phyloP scores from a whole-genome alignment of 345 rosid genomes.

The Hibiscus syriacus region DNA sequence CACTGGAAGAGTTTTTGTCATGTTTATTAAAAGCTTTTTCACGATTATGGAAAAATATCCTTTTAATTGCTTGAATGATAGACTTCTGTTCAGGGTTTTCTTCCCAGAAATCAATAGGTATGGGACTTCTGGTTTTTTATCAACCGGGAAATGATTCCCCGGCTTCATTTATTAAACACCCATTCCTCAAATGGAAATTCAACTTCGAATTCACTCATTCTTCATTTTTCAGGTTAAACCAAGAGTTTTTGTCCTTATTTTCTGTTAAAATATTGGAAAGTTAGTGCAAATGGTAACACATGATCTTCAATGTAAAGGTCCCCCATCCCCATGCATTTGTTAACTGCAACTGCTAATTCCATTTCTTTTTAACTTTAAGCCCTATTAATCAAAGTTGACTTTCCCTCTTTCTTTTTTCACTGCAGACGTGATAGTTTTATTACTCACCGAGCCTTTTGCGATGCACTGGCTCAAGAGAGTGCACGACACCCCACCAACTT shows the following conservation, averaged over 20 bases:
- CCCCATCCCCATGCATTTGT: background rate
- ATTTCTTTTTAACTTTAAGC: background rate
- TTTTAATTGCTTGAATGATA: background rate
- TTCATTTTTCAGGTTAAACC: background rate
- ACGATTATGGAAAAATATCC: too few species aligned
- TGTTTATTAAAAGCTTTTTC: too few species aligned
- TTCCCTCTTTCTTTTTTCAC: background rate
- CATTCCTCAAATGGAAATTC: slow-evolving; percentile 7
- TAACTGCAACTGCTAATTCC: background rate
- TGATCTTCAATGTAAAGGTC: background rate
- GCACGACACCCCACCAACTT: slow-evolving; percentile 51
- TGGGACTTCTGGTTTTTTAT: slow-evolving; percentile 26
- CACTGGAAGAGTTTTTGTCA: too few species aligned
- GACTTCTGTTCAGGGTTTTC: slow-evolving; percentile 3
- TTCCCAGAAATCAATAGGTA: background rate
- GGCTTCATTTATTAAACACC: slow-evolving; percentile 14
- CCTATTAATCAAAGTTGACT: background rate
- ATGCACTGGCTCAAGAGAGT: slow-evolving; percentile 73
- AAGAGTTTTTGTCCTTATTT: background rate
- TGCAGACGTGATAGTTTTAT: slow-evolving; percentile 84
- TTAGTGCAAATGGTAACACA: background rate
- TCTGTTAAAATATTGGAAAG: background rate
- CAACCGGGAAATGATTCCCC: slow-evolving; percentile 23
- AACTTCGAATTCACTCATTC: slow-evolving; percentile 2
- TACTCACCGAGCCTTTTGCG: slow-evolving; percentile 85